Conservation (phyloP, 257 asterid species). For the Rubia yunnanensis region DNA sequence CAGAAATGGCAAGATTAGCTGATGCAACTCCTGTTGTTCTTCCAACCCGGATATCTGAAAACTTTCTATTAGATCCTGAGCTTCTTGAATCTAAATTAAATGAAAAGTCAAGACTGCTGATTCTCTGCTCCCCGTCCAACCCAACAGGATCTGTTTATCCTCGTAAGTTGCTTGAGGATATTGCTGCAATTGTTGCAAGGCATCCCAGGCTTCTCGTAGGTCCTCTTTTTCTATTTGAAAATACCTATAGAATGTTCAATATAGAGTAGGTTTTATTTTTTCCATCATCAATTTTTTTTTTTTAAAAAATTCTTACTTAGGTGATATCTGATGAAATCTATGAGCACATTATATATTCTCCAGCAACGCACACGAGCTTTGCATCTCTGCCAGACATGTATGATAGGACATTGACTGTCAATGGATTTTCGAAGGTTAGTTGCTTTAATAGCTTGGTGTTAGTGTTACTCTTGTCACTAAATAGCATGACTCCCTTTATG, state of each 20-base stretch:
- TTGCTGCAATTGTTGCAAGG: slow-evolving; percentile 74
- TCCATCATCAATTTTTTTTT: slow-evolving; percentile 8
- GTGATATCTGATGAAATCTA: slow-evolving; percentile 94
- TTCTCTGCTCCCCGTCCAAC: slow-evolving; percentile 96
- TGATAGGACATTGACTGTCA: slow-evolving; percentile 89
- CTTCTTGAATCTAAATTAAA: slow-evolving; percentile 68
- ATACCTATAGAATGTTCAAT: background rate
- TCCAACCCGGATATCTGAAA: slow-evolving; percentile 64
- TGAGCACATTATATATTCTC: slow-evolving; percentile 89
- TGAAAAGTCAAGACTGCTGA: slow-evolving; percentile 81
- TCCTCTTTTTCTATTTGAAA: slow-evolving; percentile 12
- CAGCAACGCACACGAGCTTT: slow-evolving; percentile 92
- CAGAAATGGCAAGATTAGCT: slow-evolving; percentile 94
- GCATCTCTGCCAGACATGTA: slow-evolving; percentile 97
- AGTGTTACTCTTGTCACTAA: background rate
- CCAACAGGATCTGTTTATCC: slow-evolving; percentile 99
- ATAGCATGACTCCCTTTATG: background rate
- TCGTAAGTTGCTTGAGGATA: slow-evolving; percentile 65
- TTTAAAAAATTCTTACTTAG: slow-evolving; percentile 39
- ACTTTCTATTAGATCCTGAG: slow-evolving; percentile 77
- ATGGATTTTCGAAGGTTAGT: slow-evolving; percentile 90
- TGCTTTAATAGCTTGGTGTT: slow-evolving; percentile 2
- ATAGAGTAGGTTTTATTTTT: background rate
- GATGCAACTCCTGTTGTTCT: slow-evolving; percentile 87
- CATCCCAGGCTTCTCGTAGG: slow-evolving; percentile 93